Base-by-base conservation (phyloP, 208 protist genomes). In the Entamoeba invadens region DNA sequence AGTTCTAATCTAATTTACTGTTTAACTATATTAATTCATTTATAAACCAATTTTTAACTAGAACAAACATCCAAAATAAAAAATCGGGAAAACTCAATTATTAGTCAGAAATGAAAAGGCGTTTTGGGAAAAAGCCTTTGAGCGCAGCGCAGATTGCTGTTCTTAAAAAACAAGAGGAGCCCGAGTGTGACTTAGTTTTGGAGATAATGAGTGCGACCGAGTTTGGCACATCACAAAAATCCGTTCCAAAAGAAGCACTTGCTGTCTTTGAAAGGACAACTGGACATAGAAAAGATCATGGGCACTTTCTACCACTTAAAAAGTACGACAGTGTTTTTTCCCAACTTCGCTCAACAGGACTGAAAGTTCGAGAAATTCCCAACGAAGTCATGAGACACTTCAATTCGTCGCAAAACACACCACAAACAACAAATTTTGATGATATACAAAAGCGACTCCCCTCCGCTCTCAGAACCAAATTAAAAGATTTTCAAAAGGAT, bases 401-500 rank as follows among this genome's bases (percentile, higher is more conserved):
- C 38, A 14, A 87, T 42, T n/a, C n/a, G n/a, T n/a, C n/a, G n/a
- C n/a, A n/a, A n/a, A n/a, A n/a, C n/a, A n/a, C n/a, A n/a, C n/a
- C n/a, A n/a, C n/a, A n/a, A n/a, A n/a, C n/a, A n/a, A n/a, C n/a
- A n/a, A n/a, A n/a, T n/a, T n/a, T n/a, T n/a, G 57, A 87, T 35
- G 57, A 38, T 10, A 87, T 87, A 42, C 31, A 87, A 87, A 35
- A 35, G 8, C 31, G 12, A n/a, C 31, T 87, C 38, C 31, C 8
- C 38, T 18, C 31, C 31, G 18, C 12, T 42, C 10, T 92, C 45
- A 12, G 44, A 45, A 25, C 10, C 4, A 92, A 92, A 45, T 35
- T 92, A 16, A 44, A 46, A 21, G 42, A n/a, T 16, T 94, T 94
- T 25, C 94, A 94, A 46, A 10, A 91, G 10, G 10, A 92, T 42